Evolutionary conservation across 1,139 yeast species (phyloP).

Genomic region (Hemisphaericaspora xylofermentans): DNA sequence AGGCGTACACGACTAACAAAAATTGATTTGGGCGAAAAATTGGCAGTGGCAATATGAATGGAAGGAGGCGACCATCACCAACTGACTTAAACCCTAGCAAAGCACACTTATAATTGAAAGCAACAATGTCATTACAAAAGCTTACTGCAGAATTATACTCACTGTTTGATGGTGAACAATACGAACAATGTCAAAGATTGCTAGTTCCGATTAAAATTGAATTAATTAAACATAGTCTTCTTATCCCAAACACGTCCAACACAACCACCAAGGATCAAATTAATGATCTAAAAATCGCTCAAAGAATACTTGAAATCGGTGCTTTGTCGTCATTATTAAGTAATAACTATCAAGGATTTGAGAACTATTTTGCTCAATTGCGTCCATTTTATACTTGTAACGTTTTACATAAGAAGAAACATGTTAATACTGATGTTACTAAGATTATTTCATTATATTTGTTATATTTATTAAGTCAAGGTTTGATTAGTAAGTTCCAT

Average conservation of each 20-base stretch:
- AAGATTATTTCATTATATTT: conserved; percentile 78
- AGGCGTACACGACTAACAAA: neutral
- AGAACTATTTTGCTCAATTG: conserved; percentile 72
- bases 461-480: conserved; percentile 73
- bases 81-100: neutral
- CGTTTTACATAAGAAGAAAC: conserved; percentile 51
- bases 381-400: conserved; percentile 65
- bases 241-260: conserved; percentile 60
- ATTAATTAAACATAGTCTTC: conserved; percentile 71
- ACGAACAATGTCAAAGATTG: conserved; percentile 56
- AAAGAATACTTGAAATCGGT: conserved; percentile 83
- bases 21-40: neutral
- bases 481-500: conserved; percentile 84
- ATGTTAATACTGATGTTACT: conserved; percentile 53
- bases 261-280: conserved; percentile 43
- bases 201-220: conserved; percentile 76
- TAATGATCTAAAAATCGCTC: conserved; percentile 74
- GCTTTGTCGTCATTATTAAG: conserved; percentile 72
- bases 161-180: conserved; percentile 62
- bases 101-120: neutral
- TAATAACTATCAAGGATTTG: conserved; percentile 62
- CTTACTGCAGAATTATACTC: conserved; percentile 67
- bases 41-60: conserved; percentile 1
- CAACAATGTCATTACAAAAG: conserved; percentile 43
- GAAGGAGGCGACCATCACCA: neutral